Evolutionary conservation across 805 yeast species (phyloP).

Genomic region (Isabelozyma pseudorhagii): DNA sequence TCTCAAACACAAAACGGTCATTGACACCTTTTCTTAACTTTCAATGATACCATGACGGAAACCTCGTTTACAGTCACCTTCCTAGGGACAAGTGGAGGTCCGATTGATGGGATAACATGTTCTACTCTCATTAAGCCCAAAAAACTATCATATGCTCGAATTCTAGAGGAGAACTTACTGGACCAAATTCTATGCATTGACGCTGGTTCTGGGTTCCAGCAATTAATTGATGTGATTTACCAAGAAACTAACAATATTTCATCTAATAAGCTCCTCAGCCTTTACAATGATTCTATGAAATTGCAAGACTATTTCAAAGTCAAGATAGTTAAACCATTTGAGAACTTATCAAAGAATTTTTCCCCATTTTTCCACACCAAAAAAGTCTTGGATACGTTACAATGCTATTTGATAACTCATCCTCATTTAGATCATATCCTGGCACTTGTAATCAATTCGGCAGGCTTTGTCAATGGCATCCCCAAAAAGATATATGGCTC

Average conservation of each 20-base stretch:
- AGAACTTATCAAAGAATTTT: conserved; percentile 5
- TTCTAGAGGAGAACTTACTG: conserved; percentile 18
- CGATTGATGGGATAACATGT: conserved; percentile 68
- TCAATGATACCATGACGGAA: neutral
- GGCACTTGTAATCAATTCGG: conserved; percentile 69
- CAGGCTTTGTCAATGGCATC: conserved; percentile 37
- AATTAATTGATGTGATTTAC: conserved; percentile 43
- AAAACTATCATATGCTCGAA: conserved; percentile 35
- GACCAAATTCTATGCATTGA: conserved; percentile 60
- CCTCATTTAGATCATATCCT: conserved; percentile 81
- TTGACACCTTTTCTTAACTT: neutral
- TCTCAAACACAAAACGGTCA: neutral
- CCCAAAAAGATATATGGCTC: conserved; percentile 54
- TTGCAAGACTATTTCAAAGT: conserved; percentile 21
- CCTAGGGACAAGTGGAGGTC: conserved; percentile 85
- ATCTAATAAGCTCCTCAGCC: conserved; percentile 12
- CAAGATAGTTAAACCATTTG: conserved; percentile 22
- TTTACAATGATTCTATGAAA: conserved; percentile 29
- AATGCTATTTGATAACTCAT: conserved; percentile 63
- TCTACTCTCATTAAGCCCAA: conserved; percentile 63
- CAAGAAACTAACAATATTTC: conserved; percentile 12
- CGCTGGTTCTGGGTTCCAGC: conserved; percentile 73
- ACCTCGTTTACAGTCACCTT: conserved; percentile 55
- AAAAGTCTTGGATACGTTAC: conserved; percentile 32
- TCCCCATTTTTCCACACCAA: conserved; percentile 28